These are phyloP conservation scores for Penicillium paradoxum DNA, from an alignment of 495 filamentous ascomycete species.

Conservation along the genomic window DNA sequence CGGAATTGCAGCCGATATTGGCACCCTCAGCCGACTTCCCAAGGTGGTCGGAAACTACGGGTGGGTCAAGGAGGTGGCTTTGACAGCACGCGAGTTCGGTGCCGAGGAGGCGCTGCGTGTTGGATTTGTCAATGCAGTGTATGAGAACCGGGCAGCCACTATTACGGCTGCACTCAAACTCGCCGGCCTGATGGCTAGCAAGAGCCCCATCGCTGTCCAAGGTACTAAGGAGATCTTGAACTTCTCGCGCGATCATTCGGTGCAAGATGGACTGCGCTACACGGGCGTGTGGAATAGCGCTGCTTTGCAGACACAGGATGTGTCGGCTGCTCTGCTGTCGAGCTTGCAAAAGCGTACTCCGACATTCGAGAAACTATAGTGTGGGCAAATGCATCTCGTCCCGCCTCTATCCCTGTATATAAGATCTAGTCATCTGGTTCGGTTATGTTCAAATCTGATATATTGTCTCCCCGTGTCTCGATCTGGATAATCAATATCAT, in stretches of 20 bases:
- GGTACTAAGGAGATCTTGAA: conserved; percentile 93
- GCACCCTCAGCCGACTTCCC: conserved; percentile 78
- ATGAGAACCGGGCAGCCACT: conserved; percentile 57
- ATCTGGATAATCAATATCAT: no score
- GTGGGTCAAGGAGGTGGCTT: conserved; percentile 89
- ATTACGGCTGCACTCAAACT: conserved; percentile 59
- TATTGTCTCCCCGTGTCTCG: background rate
- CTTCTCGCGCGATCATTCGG: conserved; percentile 70
- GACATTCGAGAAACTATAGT: conserved; percentile 80
- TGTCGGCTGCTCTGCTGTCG: conserved; percentile 65
- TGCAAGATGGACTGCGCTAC: conserved; percentile 78
- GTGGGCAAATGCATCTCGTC: background rate
- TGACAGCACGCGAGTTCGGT: conserved; percentile 72
- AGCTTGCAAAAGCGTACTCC: conserved; percentile 76
- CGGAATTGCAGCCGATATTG: conserved; percentile 88
- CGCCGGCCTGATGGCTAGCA: conserved; percentile 63
- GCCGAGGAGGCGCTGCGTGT: conserved; percentile 75
- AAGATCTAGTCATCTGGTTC: background rate
- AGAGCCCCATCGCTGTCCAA: conserved; percentile 89
- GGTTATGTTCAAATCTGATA: background rate
- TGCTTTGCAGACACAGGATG: conserved; percentile 76
- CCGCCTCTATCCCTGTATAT: background rate
- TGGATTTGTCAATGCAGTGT: conserved; percentile 80
- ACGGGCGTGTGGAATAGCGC: conserved; percentile 82
- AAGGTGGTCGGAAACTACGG: conserved; percentile 70